Conservation (phyloP, 495 filamentous ascomycete genomes). For the Lasiosphaeris hirsuta region DNA sequence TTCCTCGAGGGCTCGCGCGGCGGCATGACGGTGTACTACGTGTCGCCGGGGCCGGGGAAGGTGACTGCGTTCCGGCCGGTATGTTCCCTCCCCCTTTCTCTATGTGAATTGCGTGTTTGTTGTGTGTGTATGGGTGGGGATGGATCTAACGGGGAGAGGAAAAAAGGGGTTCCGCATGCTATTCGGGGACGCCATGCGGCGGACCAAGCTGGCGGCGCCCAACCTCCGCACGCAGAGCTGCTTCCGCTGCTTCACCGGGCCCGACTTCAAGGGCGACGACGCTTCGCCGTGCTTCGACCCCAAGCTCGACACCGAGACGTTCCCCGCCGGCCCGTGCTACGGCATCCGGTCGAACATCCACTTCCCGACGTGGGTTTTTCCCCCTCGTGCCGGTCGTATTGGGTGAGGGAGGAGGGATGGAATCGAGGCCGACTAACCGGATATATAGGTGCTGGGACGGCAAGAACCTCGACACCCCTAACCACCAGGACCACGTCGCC, state of each 20-base stretch:
- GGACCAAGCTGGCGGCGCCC: constrained; percentile 28
- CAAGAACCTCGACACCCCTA: constrained; percentile 34
- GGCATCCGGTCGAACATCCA: constrained; percentile 50
- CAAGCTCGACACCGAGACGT: constrained; percentile 38
- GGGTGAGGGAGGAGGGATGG: too few relatives aligned
- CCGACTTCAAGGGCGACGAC: constrained; percentile 42
- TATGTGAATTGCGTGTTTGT: too few relatives aligned
- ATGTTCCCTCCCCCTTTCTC: constrained; percentile 9
- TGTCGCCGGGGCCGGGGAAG: constrained; percentile 33
- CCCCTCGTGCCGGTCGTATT: too few relatives aligned
- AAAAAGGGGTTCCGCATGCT: constrained; percentile 51
- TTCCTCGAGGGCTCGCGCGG: constrained; percentile 21
- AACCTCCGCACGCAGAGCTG: constrained; percentile 40
- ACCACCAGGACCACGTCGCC: constrained; percentile 42
- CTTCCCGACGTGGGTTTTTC: constrained; percentile 44
- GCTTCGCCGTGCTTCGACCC: constrained; percentile 37
- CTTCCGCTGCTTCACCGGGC: constrained; percentile 33
- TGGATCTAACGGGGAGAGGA: too few relatives aligned
- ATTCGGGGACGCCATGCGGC: constrained; percentile 37
- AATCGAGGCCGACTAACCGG: too few relatives aligned
- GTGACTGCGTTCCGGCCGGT: constrained; percentile 50
- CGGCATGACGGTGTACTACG: constrained; percentile 33
- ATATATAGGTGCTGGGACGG: constrained; percentile 36
- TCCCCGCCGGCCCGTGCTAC: constrained; percentile 37
- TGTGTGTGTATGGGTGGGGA: too few relatives aligned